These are phyloP conservation scores for Edaphochlamys debaryana DNA, from an alignment of 139 green algal species.

Conservation along the genomic window DNA sequence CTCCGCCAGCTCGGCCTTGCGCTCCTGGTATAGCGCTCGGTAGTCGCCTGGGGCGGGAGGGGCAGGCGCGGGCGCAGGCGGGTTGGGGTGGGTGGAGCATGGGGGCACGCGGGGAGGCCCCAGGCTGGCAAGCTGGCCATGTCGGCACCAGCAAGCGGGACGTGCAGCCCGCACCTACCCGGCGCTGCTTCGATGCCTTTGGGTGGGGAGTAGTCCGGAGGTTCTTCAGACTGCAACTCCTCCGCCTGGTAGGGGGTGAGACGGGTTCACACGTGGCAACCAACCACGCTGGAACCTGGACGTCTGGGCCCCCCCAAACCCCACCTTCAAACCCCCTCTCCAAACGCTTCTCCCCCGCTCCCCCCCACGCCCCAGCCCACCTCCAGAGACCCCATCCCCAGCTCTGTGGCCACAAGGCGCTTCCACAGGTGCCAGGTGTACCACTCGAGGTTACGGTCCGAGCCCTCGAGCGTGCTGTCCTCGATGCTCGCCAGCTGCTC, in stretches of 20 bases:
- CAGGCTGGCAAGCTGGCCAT: neutral
- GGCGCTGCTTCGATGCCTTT: neutral
- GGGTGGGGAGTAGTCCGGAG: slow-evolving; percentile 2
- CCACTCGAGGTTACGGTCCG: slow-evolving; percentile 18
- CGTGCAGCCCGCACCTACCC: neutral
- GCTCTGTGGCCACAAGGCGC: neutral
- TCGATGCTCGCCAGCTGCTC: slow-evolving; percentile 19
- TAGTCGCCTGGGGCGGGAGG: slow-evolving; percentile 12
- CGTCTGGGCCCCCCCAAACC: too few species aligned
- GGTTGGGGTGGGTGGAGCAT: too few species aligned
- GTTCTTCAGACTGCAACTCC: neutral
- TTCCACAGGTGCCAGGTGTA: slow-evolving; percentile 43
- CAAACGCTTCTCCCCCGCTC: too few species aligned
- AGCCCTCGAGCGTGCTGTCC: slow-evolving; percentile 12
- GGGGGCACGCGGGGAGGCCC: too few species aligned
- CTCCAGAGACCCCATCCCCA: neutral
- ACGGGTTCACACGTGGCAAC: too few species aligned
- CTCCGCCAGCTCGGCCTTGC: slow-evolving; percentile 23
- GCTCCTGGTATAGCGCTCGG: neutral
- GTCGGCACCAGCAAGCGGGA: neutral
- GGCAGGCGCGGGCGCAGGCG: too few species aligned
- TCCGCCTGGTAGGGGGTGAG: too few species aligned
- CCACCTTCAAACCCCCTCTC: too few species aligned
- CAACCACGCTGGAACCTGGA: too few species aligned
- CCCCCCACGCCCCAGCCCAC: too few species aligned